Percentiles rank a stretch among this genome's conserved stretches.
Evolutionary conservation across 371 early-diverging fungal species (phyloP).

Genomic region (Dinochytrium kinnereticum): DNA sequence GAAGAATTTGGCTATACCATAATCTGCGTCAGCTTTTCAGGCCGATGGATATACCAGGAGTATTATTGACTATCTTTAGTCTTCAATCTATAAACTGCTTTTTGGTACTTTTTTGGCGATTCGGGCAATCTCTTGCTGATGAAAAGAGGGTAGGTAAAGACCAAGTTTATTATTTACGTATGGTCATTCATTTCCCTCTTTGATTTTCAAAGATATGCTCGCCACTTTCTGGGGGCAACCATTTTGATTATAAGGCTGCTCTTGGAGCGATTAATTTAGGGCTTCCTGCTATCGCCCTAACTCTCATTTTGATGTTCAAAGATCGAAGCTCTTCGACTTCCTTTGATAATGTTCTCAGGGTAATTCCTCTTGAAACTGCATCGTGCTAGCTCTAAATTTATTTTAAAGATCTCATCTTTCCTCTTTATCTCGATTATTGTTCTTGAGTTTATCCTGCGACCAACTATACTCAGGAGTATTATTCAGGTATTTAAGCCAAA

Average conservation of each 20-base stretch:
- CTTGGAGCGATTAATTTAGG: background rate
- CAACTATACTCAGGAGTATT: background rate
- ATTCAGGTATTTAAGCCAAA: too few species aligned
- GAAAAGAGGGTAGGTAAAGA: too few species aligned
- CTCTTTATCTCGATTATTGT: background rate
- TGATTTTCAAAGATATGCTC: too few species aligned
- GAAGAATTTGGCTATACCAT: background rate
- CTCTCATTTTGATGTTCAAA: background rate
- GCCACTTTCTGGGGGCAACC: too few species aligned
- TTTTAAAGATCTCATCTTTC: background rate
- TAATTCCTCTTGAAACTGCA: background rate
- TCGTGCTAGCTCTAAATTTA: background rate
- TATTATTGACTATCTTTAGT: too few species aligned
- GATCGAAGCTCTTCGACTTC: background rate
- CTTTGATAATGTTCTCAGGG: background rate
- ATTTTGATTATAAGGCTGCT: too few species aligned
- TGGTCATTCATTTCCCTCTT: too few species aligned
- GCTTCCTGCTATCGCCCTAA: background rate
- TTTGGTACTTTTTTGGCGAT: too few species aligned
- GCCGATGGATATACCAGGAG: too few species aligned
- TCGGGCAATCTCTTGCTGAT: too few species aligned
- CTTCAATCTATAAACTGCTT: too few species aligned
- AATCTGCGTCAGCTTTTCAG: background rate
- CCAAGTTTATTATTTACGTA: too few species aligned
- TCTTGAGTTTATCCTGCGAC: background rate